These are phyloP conservation scores for Tolypocladium album DNA, from an alignment of 2,329 filamentous ascomycete genomes.

Conservation along the genomic window DNA sequence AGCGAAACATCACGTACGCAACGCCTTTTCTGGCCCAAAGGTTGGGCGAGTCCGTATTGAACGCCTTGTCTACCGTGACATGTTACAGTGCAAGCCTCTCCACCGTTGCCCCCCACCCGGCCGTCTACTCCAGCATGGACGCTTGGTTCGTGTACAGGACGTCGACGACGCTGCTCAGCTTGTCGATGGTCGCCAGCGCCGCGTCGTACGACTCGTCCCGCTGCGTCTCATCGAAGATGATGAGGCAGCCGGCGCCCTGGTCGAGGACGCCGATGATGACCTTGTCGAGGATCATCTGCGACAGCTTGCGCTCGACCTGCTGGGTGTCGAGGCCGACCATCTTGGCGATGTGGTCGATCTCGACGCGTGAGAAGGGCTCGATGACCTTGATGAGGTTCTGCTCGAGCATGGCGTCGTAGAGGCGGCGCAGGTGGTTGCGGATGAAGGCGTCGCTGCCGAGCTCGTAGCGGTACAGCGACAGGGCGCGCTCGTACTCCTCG, in stretches of 20 bases:
- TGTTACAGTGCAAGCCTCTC: constrained; percentile 13
- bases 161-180: constrained; percentile 94
- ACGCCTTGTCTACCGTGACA: constrained; percentile 20
- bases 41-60: constrained; percentile 15
- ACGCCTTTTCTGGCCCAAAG: not conserved
- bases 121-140: constrained; percentile 71
- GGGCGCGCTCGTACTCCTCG: constrained; percentile 91
- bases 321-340: constrained; percentile 94
- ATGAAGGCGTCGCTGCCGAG: constrained; percentile 93
- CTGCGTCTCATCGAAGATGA: constrained; percentile 92
- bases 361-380: constrained; percentile 93
- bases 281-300: constrained; percentile 99
- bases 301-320: constrained; percentile 96
- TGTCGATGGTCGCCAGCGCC: constrained; percentile 89
- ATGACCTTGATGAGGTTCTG: constrained; percentile 99
- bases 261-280: constrained; percentile 96
- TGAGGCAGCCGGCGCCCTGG: constrained; percentile 93
- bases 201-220: constrained; percentile 91
- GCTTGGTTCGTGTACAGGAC: constrained; percentile 97
- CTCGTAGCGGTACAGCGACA: constrained; percentile 85
- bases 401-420: constrained; percentile 98
- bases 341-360: constrained; percentile 93
- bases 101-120: not conserved
- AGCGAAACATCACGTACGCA: not conserved
- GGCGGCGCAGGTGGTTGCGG: constrained; percentile 84